A percentile compares a stretch with the other conserved stretches of the same genome.
These are phyloP conservation scores for Xylaria sp. DNA, from an alignment of 2,329 filamentous ascomycete genomes.

Conservation along the genomic window DNA sequence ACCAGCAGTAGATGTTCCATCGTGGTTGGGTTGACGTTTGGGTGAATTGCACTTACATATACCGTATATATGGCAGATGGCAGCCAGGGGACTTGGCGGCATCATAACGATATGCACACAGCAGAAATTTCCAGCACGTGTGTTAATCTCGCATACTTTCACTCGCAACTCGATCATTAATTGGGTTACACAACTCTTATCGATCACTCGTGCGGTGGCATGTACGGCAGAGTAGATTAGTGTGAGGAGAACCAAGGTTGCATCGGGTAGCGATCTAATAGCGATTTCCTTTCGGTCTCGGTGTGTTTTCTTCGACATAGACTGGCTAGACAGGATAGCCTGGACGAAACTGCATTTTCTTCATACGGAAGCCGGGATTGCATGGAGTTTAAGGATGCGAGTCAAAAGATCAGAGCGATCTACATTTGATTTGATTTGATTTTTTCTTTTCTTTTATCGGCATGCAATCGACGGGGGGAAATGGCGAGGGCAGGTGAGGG, in stretches of 20 bases:
- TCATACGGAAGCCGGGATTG: conserved; percentile 23
- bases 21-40: background rate
- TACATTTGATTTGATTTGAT: conserved; percentile 13
- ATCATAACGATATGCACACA: background rate
- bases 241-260: background rate
- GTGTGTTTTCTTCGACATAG: conserved; percentile 28
- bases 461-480: conserved; percentile 13
- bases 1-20: conserved; percentile 33
- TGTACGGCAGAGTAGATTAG: background rate
- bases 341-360: conserved; percentile 31
- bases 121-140: background rate
- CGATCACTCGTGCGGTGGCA: background rate
- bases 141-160: background rate
- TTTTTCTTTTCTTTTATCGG: conserved; percentile 2
- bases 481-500: background rate
- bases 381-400: conserved; percentile 27
- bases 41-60: background rate
- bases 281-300: conserved; percentile 19
- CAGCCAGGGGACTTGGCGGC: background rate
- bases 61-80: conserved; percentile 3
- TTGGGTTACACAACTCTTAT: conserved; percentile 6
- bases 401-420: conserved; percentile 14
- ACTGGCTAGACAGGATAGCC: conserved; percentile 33
- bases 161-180: background rate
- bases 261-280: conserved; percentile 17